Evolutionary conservation across 805 yeast species (phyloP), one percentile per base, ranked within the genome.

Genomic region (Teunomyces barrocoloradensis): DNA sequence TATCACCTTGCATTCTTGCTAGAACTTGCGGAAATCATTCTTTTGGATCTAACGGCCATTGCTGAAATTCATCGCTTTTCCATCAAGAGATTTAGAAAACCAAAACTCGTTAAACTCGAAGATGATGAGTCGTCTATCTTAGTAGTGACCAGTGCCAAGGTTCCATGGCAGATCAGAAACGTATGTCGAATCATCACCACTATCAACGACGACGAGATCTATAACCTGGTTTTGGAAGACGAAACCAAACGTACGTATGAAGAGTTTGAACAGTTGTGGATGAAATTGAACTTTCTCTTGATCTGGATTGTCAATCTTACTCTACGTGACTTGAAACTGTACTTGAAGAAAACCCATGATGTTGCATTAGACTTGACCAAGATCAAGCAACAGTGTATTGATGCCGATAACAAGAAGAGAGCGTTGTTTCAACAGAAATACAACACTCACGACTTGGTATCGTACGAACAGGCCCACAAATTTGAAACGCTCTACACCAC

Each of bases 251-350:
- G 36, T 6, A 35, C 39, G 5, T 52, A 52, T 13, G 56, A 53
- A 3, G 57, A 51, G 4, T 66, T 66, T 36, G 43, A 46, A 5
- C 60, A 53, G 27, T 33, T 43, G 3, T 67, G 73, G 73, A 40
- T 49, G 23, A 66, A 58, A 45, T 43, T 58, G 6, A 54, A 55
- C 42, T 62, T 54, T 32, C 39, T 62, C 21, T 47, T 57, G 5
- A 58, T 53, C 30, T 64, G 69, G 68, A 29, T 64, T 9, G 49
- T 62, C 13, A 43, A 43, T 30, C 23, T 45, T 2, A 48, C 49
- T 0, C 37, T 56, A 1, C 49, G 49, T 11, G 46, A 53, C 20
- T 38, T 28, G 29, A 28, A 13, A n/a, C 20, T 9, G 12, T 37
- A 12, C 12, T 13, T 21, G 12, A n/a, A 37, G 0, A 3, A 37